Evolutionary conservation across 768 basidiomycete species (phyloP), one percentile per base, ranked within the genome.

Genomic region (Podaxis pistillaris): DNA sequence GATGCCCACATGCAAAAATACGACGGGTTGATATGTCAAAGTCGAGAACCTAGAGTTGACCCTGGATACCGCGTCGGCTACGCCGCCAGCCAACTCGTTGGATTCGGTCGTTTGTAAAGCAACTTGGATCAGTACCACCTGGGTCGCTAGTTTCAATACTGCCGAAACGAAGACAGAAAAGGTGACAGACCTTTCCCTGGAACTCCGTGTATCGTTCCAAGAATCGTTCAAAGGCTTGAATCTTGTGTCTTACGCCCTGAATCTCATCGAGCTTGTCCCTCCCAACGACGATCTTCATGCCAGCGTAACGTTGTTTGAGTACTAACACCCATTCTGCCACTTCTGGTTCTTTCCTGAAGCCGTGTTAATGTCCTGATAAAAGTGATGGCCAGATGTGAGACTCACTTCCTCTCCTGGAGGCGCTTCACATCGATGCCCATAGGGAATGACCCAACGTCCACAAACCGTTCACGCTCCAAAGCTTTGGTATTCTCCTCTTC

Each of bases 191-290:
- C 75, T 90, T 90, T 51, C 87, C 88, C 68, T 89, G 89, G 73
- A 83, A 93, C 65, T 91, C 84, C n/a, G 90, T 90, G 65, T 90
- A 78, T 67, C 84, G 85, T 64, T 90, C 89, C 56, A 95, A 77
- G 78, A 95, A 94, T 15, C 79, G 74, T 69, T 94, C 93, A 68
- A 94, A 95, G 0, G 93, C 91, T 51, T 86, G 81, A 55, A 95
- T 80, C 72, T 95, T 95, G 64, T 94, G 90, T 15, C 86, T 81
- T 36, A 94, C 91, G 52, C 93, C 92, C 78, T 92, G 91, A 60
- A 94, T 82, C 69, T 90, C 91, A 70, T 96, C 93, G 30, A 96
- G 81, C 74, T 96, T 95, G 73, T 95, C 93, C 2, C 93, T 78
- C 0, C 93, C 94, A 0, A 96, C 93, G 54, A 95, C 83, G 68